These are phyloP conservation scores for Backusella circina DNA, from an alignment of 192 early-diverging fungal genomes.

Conservation along the genomic window DNA sequence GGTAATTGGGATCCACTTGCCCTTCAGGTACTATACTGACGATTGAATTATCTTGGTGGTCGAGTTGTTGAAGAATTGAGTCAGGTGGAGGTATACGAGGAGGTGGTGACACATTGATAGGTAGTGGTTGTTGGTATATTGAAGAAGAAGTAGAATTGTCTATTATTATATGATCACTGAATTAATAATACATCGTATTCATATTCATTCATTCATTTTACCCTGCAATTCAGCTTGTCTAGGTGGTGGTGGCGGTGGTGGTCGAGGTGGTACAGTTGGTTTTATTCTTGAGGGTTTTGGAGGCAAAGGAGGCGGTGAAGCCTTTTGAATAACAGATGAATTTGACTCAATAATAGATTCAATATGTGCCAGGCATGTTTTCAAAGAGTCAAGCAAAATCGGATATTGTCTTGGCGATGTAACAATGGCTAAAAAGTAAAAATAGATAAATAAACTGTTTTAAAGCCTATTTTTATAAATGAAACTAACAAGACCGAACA, in stretches of 20 bases:
- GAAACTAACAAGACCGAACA: constrained; percentile 50
- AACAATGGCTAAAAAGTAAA: constrained; percentile 24
- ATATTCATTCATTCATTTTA: neutral
- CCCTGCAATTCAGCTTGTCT: constrained; percentile 10
- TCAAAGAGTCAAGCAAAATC: constrained; percentile 15
- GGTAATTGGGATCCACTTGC: constrained; percentile 49
- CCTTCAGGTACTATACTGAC: constrained; percentile 45
- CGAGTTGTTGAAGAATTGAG: neutral
- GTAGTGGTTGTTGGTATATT: neutral
- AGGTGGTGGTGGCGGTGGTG: constrained; percentile 37
- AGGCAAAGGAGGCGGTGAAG: constrained; percentile 40
- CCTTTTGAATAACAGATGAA: constrained; percentile 11
- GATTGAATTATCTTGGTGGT: neutral
- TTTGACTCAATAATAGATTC: constrained; percentile 22
- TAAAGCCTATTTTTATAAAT: neutral
- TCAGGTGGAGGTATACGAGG: neutral
- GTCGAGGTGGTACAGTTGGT: constrained; percentile 44
- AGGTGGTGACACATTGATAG: neutral
- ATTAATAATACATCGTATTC: no score
- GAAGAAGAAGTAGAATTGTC: neutral
- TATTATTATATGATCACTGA: no score
- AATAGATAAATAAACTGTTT: neutral
- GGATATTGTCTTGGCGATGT: constrained; percentile 21
- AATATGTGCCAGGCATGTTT: constrained; percentile 21
- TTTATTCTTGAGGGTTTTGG: constrained; percentile 52